Conservation (phyloP, 257 asterid genomes). For the Nicotiana tomentosiformis region DNA sequence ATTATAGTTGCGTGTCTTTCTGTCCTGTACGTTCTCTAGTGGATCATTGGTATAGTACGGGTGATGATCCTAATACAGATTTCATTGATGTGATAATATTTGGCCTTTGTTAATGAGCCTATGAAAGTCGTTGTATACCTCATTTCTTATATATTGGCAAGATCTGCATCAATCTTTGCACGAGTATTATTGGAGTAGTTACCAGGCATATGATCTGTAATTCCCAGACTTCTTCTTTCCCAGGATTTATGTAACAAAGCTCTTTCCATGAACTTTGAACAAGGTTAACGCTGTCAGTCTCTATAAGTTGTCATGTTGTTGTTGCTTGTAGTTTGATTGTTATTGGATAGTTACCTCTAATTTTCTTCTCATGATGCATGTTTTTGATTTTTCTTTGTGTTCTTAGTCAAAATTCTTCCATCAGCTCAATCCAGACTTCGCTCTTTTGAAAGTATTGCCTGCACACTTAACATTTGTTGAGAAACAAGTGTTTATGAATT, state of each 20-base stretch:
- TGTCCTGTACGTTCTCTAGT: constrained; percentile 11
- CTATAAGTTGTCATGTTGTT: background rate
- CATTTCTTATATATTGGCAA: background rate
- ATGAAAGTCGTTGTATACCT: background rate
- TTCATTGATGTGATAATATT: background rate
- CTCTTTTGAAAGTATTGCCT: background rate
- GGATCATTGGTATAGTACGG: background rate
- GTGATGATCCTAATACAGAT: background rate
- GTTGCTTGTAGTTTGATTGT: background rate
- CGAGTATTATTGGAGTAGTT: background rate
- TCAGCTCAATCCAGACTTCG: background rate
- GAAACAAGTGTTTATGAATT: background rate
- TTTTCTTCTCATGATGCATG: background rate
- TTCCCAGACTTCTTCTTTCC: background rate
- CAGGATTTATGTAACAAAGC: background rate
- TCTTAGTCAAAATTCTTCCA: background rate
- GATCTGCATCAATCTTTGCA: background rate
- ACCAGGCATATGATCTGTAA: background rate
- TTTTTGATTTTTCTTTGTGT: background rate
- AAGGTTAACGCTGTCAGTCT: background rate
- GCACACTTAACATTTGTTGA: background rate
- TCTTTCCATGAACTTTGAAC: background rate
- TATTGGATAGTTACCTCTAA: background rate
- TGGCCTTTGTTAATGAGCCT: background rate
- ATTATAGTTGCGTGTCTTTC: background rate